A percentile compares a stretch with the other conserved stretches of the same genome.
Evolutionary conservation across 2,329 filamentous ascomycete genomes (phyloP).

Genomic region (Cordyceps cicadae): DNA sequence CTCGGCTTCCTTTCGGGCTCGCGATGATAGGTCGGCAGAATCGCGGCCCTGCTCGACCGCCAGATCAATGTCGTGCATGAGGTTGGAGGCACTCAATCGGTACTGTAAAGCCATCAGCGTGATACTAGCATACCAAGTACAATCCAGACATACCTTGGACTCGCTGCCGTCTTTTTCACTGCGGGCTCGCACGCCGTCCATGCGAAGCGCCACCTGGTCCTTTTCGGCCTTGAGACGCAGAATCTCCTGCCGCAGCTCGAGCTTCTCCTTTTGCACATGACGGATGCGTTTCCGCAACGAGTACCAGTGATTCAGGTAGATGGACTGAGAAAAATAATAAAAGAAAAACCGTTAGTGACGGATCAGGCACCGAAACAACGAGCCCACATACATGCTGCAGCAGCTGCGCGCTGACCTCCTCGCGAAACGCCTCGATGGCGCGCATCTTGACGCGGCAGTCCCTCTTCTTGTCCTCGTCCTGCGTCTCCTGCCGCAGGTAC

Average conservation of each 20-base stretch:
- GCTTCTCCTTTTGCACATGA: constrained; percentile 48
- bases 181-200: constrained; percentile 50
- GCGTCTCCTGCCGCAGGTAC: constrained; percentile 29
- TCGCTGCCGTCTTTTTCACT: constrained; percentile 44
- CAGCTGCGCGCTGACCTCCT: constrained; percentile 47
- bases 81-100: constrained; percentile 45
- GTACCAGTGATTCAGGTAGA: constrained; percentile 51
- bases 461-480: constrained; percentile 39
- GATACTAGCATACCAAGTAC: too few species aligned
- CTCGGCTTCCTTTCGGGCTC: constrained; percentile 41
- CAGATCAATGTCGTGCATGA: constrained; percentile 55
- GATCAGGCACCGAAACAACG: too few species aligned
- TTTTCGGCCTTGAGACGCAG: constrained; percentile 49
- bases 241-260: constrained; percentile 51
- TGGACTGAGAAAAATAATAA: too few species aligned
- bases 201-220: constrained; percentile 53
- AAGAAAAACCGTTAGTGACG: too few species aligned
- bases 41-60: constrained; percentile 43
- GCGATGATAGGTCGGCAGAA: constrained; percentile 36
- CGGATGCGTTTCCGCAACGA: constrained; percentile 50
- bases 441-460: constrained; percentile 47
- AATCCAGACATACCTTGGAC: constrained; percentile 35
- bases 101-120: constrained; percentile 22
- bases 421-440: constrained; percentile 50
- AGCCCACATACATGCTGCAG: constrained; percentile 57